Percentiles rank a stretch among this genome's conserved stretches.
These are phyloP conservation scores for Aotearoamyces nothofagi DNA, from an alignment of 2,329 filamentous ascomycete species.

Conservation along the genomic window DNA sequence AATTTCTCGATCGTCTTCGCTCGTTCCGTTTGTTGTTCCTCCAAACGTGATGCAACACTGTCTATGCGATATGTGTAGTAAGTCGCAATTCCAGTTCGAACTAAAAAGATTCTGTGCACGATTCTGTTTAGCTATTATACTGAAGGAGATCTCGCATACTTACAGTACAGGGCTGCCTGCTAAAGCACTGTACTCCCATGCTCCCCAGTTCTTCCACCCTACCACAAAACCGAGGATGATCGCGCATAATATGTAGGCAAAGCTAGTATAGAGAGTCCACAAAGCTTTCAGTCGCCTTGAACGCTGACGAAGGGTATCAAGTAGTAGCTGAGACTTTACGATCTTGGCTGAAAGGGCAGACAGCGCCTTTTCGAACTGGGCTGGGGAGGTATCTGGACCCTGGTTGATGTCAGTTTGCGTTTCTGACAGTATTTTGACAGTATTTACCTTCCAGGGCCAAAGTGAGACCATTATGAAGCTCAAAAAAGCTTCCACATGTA, in stretches of 20 bases:
- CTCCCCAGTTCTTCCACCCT: constrained; percentile 64
- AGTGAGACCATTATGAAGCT: constrained; percentile 54
- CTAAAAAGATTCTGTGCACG: constrained; percentile 54
- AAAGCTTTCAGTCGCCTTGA: constrained; percentile 70
- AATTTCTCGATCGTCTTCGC: constrained; percentile 83
- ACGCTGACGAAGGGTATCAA: constrained; percentile 58
- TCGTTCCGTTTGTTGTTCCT: constrained; percentile 63
- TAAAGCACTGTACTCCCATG: constrained; percentile 64
- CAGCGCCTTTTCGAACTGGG: constrained; percentile 84
- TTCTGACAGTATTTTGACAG: constrained; percentile 6
- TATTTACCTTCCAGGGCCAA: constrained; percentile 68
- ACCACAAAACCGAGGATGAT: constrained; percentile 75
- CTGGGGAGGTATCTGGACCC: constrained; percentile 69
- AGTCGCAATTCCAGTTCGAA: constrained; percentile 48
- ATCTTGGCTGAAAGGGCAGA: constrained; percentile 75
- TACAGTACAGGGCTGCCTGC: constrained; percentile 67
- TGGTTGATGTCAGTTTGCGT: constrained; percentile 21
- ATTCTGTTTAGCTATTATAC: not conserved
- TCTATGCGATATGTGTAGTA: constrained; percentile 76
- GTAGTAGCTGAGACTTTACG: constrained; percentile 51
- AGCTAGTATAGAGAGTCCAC: constrained; percentile 78
- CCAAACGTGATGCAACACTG: constrained; percentile 50
- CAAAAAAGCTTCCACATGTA: not conserved
- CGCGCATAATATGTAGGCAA: constrained; percentile 77
- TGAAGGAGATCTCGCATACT: constrained; percentile 15